phyloP scores from a whole-genome alignment of 2,329 filamentous ascomycete genomes.

The Daldinia eschscholtzii region DNA sequence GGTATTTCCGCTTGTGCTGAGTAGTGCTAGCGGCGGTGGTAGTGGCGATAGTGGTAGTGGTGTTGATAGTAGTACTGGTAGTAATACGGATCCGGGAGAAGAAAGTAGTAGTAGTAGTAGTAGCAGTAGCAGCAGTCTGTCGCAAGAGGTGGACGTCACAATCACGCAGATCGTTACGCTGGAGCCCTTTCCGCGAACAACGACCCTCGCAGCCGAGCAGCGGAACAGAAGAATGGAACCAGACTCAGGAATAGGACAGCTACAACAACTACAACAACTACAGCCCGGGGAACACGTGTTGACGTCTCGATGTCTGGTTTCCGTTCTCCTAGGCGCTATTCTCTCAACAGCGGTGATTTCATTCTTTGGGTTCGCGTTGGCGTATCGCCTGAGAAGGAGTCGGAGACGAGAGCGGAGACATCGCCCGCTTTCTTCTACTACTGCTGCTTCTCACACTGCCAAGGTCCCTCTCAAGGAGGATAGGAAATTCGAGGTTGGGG shows the following conservation, averaged over 20 bases:
- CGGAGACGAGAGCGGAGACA: constrained; percentile 8
- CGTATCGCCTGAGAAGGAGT: constrained; percentile 12
- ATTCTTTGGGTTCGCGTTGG: constrained; percentile 19
- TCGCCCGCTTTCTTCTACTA: neutral
- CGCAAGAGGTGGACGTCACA: neutral
- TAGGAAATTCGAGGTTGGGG: constrained; percentile 11
- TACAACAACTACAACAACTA: too few relatives aligned
- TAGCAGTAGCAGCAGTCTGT: neutral
- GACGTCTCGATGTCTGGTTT: constrained; percentile 3
- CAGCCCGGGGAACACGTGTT: neutral
- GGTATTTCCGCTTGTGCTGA: constrained; percentile 39
- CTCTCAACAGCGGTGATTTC: constrained; percentile 4
- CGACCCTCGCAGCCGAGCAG: neutral
- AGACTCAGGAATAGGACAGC: neutral
- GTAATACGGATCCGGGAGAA: too few relatives aligned
- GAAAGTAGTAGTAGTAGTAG: neutral
- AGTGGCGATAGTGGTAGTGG: too few relatives aligned
- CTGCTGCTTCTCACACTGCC: neutral
- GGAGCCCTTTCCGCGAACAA: neutral
- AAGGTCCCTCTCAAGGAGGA: constrained; percentile 4
- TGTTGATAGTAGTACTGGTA: neutral
- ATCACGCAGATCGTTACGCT: neutral
- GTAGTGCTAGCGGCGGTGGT: neutral
- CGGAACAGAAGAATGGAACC: neutral
- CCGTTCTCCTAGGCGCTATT: constrained; percentile 19